Base-by-base conservation (phyloP, 495 filamentous ascomycete species). In the Aspergillus saccharolyticus region DNA sequence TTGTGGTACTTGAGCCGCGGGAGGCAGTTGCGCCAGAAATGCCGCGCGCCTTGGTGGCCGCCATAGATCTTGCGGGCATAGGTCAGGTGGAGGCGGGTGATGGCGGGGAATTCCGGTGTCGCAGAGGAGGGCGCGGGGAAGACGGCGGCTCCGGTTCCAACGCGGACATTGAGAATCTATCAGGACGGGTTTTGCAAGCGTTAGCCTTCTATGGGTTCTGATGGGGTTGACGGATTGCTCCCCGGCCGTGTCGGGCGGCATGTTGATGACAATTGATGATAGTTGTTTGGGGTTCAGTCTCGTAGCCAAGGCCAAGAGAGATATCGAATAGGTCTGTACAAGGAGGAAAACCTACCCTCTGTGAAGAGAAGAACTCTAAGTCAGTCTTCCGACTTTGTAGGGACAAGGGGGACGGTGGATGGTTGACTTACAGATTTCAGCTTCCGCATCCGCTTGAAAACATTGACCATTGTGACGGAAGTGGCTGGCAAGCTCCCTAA, bases 1-100 rank as follows among this genome's bases (percentile, higher is more conserved):
- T 98, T 98, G 78, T 94, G 88, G 77, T 86, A 97, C 79, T 98
- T 96, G 54, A 98, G 77, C 60, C 89, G 83, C 1, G 89, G 89
- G 30, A 98, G 85, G 63, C 83, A 87, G 42, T 83, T 73, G 49
- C 82, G 84, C 91, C 90, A 96, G 80, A 98, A 96, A 78, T 90
- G 89, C 56, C 89, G 87, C 33, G 94, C 84, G 21, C 93, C 93
- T 67, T 88, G 79, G 70, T 96, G 89, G 44, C 76, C 75, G 55
- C 59, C 59, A 55, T 76, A 70, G 54, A 83, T 78, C 61, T 81
- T 86, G 43, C 63, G 63, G 15, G 87, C 84, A 70, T 96, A 96
- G 61, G 88, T 84, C 66, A 98, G 72, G 72, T 92, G 88, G 68
- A 98, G 86, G 57, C 87, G 79, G 55, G 88, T 87, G 51, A 98